Percentiles rank a stretch among this genome's conserved stretches.
phyloP scores from a whole-genome alignment of 225 moss, liverwort and hornwort genomes.

The Lunularia cruciata region DNA sequence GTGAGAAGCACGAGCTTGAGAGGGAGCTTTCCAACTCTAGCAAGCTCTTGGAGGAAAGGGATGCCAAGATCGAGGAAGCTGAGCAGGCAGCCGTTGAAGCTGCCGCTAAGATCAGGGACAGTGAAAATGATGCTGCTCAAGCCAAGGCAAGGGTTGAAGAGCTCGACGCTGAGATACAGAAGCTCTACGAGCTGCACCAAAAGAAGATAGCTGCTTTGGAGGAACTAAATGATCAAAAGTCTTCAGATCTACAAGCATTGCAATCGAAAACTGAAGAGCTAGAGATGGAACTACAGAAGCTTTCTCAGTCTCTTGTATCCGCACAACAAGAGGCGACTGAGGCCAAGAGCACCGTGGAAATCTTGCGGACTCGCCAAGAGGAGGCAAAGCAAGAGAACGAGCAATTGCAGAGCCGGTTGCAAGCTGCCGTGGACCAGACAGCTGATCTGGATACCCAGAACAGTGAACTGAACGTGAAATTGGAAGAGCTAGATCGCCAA shows the following conservation, averaged over 20 bases:
- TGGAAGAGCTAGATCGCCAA: constrained; percentile 9
- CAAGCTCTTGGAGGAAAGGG: not conserved
- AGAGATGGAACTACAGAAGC: constrained; percentile 21
- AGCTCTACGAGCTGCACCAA: not conserved
- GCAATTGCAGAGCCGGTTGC: constrained; percentile 15
- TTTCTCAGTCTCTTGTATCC: constrained; percentile 2
- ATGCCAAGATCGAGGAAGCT: constrained; percentile 2
- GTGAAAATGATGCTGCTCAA: constrained; percentile 9
- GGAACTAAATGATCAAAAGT: not conserved
- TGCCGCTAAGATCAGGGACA: not conserved
- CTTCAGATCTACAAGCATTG: constrained; percentile 5
- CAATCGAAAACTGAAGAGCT: not conserved
- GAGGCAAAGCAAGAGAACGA: constrained; percentile 10
- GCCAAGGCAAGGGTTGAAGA: not conserved
- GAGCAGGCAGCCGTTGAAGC: constrained; percentile 1
- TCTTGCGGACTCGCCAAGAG: constrained; percentile 4
- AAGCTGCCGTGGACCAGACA: constrained; percentile 7
- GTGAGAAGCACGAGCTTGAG: not conserved
- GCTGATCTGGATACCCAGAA: constrained; percentile 8
- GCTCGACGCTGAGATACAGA: constrained; percentile 9
- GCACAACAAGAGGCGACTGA: constrained; percentile 12
- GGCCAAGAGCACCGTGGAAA: not conserved
- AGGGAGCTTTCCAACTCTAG: not conserved
- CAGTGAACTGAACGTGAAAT: constrained; percentile 8
- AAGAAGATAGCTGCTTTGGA: constrained; percentile 5